These are phyloP conservation scores for Lepidium aucheri DNA, from an alignment of 345 rosid species.

Conservation along the genomic window DNA sequence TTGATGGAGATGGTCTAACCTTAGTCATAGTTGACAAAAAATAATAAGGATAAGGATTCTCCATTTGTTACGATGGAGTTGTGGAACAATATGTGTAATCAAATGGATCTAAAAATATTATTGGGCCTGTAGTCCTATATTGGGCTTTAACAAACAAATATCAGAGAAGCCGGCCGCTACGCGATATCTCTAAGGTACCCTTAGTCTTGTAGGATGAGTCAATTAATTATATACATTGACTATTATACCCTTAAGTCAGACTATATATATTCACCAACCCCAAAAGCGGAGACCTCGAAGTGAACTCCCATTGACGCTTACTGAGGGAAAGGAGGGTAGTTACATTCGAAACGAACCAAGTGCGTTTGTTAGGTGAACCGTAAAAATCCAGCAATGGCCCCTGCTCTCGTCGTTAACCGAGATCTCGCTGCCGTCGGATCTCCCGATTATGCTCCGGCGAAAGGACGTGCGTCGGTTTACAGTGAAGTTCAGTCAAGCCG, in stretches of 20 bases:
- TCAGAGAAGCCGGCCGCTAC: neutral
- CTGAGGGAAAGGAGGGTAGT: neutral
- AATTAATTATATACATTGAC: neutral
- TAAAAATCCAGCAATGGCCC: slow-evolving; percentile 39
- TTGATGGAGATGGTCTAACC: too few relatives aligned
- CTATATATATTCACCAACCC: slow-evolving; percentile 26
- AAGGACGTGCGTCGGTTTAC: slow-evolving; percentile 69
- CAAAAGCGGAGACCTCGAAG: slow-evolving; percentile 30
- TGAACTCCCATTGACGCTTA: slow-evolving; percentile 12
- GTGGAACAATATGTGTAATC: too few relatives aligned
- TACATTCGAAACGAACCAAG: neutral
- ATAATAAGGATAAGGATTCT: too few relatives aligned
- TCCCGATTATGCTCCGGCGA: slow-evolving; percentile 23
- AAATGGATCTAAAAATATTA: too few relatives aligned
- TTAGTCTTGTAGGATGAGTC: slow-evolving; percentile 22
- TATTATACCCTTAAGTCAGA: neutral
- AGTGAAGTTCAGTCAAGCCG: slow-evolving; percentile 85
- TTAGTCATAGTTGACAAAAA: too few relatives aligned
- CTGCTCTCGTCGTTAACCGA: slow-evolving; percentile 43
- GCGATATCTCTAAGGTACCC: neutral
- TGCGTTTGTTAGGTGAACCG: slow-evolving; percentile 19
- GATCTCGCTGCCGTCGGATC: slow-evolving; percentile 28
- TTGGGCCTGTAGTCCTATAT: neutral
- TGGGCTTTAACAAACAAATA: neutral
- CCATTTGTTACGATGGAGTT: too few relatives aligned